Evolutionary conservation across 257 asterid genomes (phyloP).

Genomic region (Jaltomata sinuosa): DNA sequence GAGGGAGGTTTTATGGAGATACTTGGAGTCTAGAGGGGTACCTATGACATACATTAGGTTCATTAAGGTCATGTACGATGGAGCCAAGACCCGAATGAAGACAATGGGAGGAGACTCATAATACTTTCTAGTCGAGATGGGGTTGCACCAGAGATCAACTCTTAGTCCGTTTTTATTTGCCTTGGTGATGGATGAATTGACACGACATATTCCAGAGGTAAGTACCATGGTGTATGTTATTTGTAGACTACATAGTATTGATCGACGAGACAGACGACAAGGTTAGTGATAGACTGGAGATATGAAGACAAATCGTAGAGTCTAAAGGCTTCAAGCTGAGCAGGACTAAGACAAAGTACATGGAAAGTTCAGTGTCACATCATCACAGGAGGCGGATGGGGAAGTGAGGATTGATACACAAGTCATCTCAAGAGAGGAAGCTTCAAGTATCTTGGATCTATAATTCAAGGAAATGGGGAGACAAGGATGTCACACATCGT

Average conservation of each 20-base stretch:
- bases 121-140: background rate
- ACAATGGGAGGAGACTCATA: background rate
- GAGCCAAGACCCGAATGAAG: background rate
- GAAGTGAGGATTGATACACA: background rate
- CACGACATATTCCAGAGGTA: background rate
- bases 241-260: background rate
- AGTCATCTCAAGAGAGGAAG: background rate
- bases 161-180: background rate
- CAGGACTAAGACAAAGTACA: background rate
- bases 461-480: background rate
- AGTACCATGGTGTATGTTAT: background rate
- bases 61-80: background rate
- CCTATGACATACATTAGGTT: background rate
- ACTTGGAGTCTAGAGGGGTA: background rate
- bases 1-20: background rate
- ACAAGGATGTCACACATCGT: background rate
- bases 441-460: background rate
- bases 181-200: background rate
- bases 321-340: too few species aligned
- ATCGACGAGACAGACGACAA: background rate
- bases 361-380: background rate
- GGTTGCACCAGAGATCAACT: background rate
- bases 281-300: background rate
- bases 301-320: too few species aligned
- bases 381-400: background rate